These are phyloP conservation scores for Teunomyces pallodes DNA, from an alignment of 805 yeast species.

Conservation along the genomic window DNA sequence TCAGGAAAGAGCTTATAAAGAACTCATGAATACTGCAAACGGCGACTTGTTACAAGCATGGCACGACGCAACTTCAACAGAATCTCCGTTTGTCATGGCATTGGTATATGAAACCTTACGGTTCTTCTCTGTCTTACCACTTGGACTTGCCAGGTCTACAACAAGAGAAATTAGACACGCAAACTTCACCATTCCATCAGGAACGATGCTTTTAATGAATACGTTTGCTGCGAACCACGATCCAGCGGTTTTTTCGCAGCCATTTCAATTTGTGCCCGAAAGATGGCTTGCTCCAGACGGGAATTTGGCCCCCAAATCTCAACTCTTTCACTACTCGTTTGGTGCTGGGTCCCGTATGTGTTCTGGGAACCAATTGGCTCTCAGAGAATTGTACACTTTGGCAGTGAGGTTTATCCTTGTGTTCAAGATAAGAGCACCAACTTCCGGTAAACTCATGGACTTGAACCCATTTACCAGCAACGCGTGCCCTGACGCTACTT, in stretches of 20 bases:
- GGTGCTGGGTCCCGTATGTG: conserved; percentile 77
- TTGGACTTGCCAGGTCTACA: conserved; percentile 62
- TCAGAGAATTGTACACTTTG: conserved; percentile 60
- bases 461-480: conserved; percentile 52
- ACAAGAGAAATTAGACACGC: conserved; percentile 47
- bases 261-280: conserved; percentile 50
- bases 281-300: conserved; percentile 43
- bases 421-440: conserved; percentile 49
- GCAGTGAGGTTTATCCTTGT: conserved; percentile 50
- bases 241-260: conserved; percentile 35
- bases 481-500: conserved; percentile 53
- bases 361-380: conserved; percentile 63
- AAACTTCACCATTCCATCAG: conserved; percentile 44
- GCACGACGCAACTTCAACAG: conserved; percentile 22
- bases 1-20: conserved; percentile 44
- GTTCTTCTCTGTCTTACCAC: conserved; percentile 62
- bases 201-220: conserved; percentile 61
- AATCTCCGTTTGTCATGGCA: conserved; percentile 54
- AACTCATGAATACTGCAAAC: conserved; percentile 35
- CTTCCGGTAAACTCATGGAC: conserved; percentile 33
- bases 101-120: conserved; percentile 62
- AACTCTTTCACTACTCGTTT: conserved; percentile 49
- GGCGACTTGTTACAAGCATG: conserved; percentile 33
- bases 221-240: conserved; percentile 74
- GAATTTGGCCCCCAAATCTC: conserved; percentile 8